These are phyloP conservation scores for Flaveria ramosissima DNA, from an alignment of 129 eudicot genomes.

Conservation along the genomic window DNA sequence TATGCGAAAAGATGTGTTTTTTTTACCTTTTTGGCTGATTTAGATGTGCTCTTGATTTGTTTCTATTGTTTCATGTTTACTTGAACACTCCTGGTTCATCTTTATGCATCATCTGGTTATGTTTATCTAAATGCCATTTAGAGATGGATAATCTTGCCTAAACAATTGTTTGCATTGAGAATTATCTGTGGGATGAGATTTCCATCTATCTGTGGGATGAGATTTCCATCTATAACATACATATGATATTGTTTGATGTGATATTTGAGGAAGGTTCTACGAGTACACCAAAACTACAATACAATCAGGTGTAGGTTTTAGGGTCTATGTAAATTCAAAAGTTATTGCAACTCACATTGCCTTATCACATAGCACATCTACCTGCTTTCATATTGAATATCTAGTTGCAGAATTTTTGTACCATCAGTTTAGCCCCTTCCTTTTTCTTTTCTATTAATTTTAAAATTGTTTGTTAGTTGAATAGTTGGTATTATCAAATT, in stretches of 20 bases:
- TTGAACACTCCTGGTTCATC: conserved; percentile 4
- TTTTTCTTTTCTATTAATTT: neutral
- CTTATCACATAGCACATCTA: neutral
- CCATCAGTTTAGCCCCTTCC: neutral
- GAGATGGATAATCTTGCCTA: conserved; percentile 17
- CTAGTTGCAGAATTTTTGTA: conserved; percentile 17
- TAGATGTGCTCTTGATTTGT: conserved; percentile 18
- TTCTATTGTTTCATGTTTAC: conserved; percentile 7
- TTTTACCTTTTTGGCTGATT: neutral
- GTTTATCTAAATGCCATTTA: neutral
- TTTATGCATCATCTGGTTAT: neutral
- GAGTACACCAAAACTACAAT: neutral
- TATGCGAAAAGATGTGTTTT: conserved; percentile 3
- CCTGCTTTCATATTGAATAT: neutral
- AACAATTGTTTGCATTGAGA: conserved; percentile 18
- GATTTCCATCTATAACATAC: neutral
- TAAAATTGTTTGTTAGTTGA: neutral
- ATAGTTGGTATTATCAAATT: neutral
- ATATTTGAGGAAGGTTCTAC: neutral
- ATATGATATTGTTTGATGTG: conserved; percentile 12
- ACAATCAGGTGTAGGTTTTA: conserved; percentile 1
- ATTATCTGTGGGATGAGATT: neutral
- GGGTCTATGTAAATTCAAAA: neutral
- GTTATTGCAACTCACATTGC: neutral
- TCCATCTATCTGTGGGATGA: neutral